These are phyloP conservation scores for Septoria petroselini DNA, from an alignment of 2,329 filamentous ascomycete species.

Conservation along the genomic window DNA sequence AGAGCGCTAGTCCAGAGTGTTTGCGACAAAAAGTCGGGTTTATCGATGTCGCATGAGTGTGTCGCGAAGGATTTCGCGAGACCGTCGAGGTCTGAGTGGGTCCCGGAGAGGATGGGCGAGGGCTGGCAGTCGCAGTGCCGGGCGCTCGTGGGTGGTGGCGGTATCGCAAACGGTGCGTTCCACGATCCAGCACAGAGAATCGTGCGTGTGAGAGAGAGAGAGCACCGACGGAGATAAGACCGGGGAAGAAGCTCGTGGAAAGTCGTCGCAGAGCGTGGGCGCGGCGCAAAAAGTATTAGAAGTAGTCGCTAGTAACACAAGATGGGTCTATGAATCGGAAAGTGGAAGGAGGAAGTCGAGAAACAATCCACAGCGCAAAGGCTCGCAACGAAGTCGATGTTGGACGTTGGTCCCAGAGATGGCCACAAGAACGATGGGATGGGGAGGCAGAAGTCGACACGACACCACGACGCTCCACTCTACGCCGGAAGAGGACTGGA, in stretches of 20 bases:
- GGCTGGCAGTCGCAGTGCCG: background rate
- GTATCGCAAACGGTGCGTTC: constrained; percentile 12
- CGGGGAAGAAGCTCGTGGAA: constrained; percentile 15
- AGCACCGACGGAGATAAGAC: constrained; percentile 20
- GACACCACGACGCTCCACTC: constrained; percentile 3
- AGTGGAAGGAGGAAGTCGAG: constrained; percentile 17
- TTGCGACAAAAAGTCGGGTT: constrained; percentile 27
- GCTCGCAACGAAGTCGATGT: constrained; percentile 18
- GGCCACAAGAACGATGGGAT: constrained; percentile 13
- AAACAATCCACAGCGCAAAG: constrained; percentile 10
- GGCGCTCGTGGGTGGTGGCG: background rate
- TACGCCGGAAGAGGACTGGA: background rate
- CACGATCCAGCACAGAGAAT: constrained; percentile 7
- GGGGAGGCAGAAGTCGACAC: constrained; percentile 20
- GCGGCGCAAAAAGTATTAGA: constrained; percentile 16
- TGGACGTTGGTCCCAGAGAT: constrained; percentile 19
- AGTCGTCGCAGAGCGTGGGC: constrained; percentile 5
- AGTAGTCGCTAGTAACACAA: constrained; percentile 29
- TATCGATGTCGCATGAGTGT: constrained; percentile 23
- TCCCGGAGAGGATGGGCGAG: constrained; percentile 7
- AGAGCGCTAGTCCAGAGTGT: constrained; percentile 20
- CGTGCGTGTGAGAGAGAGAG: constrained; percentile 5
- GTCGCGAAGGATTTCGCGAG: constrained; percentile 15
- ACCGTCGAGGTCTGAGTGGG: constrained; percentile 13
- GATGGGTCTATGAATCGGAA: constrained; percentile 17